A percentile compares a stretch with the other conserved stretches of the same genome.
Evolutionary conservation across 129 eudicot species (phyloP).

Genomic region (Artemisia tridentata): DNA sequence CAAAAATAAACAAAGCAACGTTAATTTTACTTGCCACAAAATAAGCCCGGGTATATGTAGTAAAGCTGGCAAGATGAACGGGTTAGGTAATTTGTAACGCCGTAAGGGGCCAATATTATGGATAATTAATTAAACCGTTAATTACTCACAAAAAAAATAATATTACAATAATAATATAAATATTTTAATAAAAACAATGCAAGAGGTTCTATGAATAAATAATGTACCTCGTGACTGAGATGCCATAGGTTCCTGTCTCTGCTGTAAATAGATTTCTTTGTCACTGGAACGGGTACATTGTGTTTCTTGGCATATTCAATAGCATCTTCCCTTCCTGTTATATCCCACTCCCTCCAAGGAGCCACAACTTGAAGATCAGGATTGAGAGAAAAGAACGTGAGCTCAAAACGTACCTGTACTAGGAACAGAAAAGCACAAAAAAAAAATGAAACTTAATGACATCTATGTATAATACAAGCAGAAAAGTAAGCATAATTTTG

Average conservation of each 20-base stretch:
- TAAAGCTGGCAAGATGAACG: background rate
- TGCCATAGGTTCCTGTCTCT: constrained; percentile 98
- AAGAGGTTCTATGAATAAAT: background rate
- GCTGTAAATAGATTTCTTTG: constrained; percentile 93
- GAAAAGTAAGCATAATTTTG: background rate
- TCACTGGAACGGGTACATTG: constrained; percentile 87
- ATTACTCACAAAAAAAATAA: background rate
- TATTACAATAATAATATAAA: background rate
- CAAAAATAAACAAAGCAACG: background rate
- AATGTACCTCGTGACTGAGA: constrained; percentile 87
- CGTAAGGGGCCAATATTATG: background rate
- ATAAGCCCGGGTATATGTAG: background rate
- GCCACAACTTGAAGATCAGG: constrained; percentile 97
- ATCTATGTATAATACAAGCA: background rate
- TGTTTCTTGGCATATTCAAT: constrained; percentile 94
- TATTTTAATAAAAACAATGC: background rate
- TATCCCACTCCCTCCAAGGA: constrained; percentile 99
- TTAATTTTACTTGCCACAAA: background rate
- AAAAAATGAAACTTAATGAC: background rate
- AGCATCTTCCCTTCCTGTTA: constrained; percentile 96
- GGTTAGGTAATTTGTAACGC: background rate
- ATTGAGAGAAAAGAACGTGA: constrained; percentile 91
- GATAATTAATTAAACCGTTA: background rate
- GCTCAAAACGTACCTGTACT: constrained; percentile 92
- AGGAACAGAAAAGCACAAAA: no score